A percentile compares a stretch with the other conserved stretches of the same genome.
These are phyloP conservation scores for Hymenoscyphus occultus DNA, from an alignment of 2,329 filamentous ascomycete species.

Conservation along the genomic window DNA sequence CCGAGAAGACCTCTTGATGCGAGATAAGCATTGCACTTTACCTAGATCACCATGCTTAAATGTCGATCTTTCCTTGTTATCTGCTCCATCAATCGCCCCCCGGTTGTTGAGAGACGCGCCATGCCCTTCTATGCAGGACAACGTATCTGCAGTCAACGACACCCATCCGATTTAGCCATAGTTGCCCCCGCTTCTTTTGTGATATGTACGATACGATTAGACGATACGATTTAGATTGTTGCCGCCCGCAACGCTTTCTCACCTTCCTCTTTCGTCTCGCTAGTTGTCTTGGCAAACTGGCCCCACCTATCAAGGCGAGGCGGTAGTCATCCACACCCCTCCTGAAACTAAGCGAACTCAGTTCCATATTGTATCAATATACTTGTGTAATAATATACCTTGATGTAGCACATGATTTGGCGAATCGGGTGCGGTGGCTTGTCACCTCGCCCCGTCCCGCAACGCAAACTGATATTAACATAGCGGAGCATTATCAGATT, in stretches of 20 bases:
- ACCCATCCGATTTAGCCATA: neutral
- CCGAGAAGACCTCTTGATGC: neutral
- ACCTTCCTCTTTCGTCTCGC: neutral
- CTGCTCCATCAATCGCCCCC: neutral
- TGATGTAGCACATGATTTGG: neutral
- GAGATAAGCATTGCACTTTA: constrained; percentile 6
- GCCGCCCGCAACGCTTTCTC: neutral
- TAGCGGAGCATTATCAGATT: neutral
- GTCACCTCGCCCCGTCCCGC: neutral
- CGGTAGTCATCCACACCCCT: neutral
- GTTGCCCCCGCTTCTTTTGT: neutral
- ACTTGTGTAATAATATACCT: neutral
- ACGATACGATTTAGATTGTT: neutral
- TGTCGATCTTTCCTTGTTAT: constrained; percentile 2
- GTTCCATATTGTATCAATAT: neutral
- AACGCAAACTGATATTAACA: neutral
- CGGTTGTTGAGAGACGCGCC: constrained; percentile 3
- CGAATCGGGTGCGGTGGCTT: neutral
- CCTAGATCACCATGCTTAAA: neutral
- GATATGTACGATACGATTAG: neutral
- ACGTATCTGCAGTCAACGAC: neutral
- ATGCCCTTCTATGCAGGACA: neutral
- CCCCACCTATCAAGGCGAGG: neutral
- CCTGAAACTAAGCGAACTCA: neutral
- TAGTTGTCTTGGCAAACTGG: neutral